Evolutionary conservation across 768 basidiomycete genomes (phyloP), one percentile per base, ranked within the genome.

Genomic region (Coprinellus micaceus): DNA sequence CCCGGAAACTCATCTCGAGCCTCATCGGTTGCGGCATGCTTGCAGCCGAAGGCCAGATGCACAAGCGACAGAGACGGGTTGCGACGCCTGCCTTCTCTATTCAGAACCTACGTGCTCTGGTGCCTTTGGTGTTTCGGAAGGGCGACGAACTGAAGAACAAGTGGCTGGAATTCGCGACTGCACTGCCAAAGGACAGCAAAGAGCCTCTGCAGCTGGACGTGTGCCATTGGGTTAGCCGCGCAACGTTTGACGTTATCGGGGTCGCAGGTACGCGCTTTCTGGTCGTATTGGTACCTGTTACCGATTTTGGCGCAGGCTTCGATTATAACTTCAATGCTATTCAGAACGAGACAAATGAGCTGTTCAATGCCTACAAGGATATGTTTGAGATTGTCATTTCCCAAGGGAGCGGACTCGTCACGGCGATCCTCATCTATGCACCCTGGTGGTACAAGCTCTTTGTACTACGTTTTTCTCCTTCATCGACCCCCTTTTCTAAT

Each of bases 191-290:
- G 55, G 7, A 33, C 6, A 6, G 33, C 33, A 67, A 62, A 47
- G 24, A 69, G 25, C 52, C 41, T 2, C 24, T 67, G 56, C 71
- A 62, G 63, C 65, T 97, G 24, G 91, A 97, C 63, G 82, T 94
- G 6, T 85, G 82, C 64, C 83, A 82, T 61, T 95, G 89, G 88
- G 70, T 94, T 30, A 88, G 85, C 60, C 80, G 91, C 41, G 85
- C 86, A 9, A 93, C 93, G 0, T 89, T 97, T 64, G 94, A 96
- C 67, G 86, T 95, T 43, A 93, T 97, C 61, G 94, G 93, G 1
- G 68, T 91, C n/a, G 90, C 93, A 40, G 90, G 89, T 90, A 54
- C 45, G 74, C 66, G 7, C 22, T 21, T 22, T 26, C 11, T 37
- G 25, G 30, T n/a, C 49, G 22, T 21, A 39, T 22, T 39, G 40